Percentiles rank a stretch among this genome's conserved stretches.
phyloP scores from a whole-genome alignment of 2,329 filamentous ascomycete species.

The Botrytis deweyae region DNA sequence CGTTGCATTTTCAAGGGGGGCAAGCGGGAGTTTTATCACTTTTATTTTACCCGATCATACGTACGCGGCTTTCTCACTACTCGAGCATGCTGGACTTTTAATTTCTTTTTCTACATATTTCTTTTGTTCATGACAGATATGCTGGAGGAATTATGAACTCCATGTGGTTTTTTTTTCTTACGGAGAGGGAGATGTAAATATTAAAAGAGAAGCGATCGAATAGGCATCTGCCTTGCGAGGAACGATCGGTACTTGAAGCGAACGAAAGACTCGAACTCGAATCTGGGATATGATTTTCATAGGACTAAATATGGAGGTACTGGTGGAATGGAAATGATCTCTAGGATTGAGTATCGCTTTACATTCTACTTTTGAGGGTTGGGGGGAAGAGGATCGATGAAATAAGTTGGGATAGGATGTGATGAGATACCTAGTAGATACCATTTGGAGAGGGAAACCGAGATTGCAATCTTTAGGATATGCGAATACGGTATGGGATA shows the following conservation, averaged over 20 bases:
- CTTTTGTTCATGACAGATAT: conserved; percentile 17
- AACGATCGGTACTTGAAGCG: neutral
- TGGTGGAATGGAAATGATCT: neutral
- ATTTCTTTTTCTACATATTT: conserved; percentile 10
- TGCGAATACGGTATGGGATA: neutral
- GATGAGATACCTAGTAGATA: conserved; percentile 12
- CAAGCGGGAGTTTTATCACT: conserved; percentile 15
- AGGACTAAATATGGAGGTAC: too few relatives aligned
- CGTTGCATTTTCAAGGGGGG: conserved; percentile 13
- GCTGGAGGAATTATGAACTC: conserved; percentile 13
- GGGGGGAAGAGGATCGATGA: neutral
- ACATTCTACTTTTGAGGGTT: neutral
- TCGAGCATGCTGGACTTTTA: conserved; percentile 5
- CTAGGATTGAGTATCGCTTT: neutral
- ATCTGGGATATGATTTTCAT: neutral
- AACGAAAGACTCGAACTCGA: neutral
- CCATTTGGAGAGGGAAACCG: neutral
- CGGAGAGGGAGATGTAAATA: neutral
- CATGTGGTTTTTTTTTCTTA: neutral
- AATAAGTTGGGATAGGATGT: neutral
- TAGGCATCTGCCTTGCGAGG: neutral
- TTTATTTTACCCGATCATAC: conserved; percentile 2
- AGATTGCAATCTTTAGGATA: neutral
- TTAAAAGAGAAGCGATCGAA: neutral
- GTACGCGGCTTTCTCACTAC: neutral